Evolutionary conservation across 768 basidiomycete genomes (phyloP).

Genomic region (Russula virescens): DNA sequence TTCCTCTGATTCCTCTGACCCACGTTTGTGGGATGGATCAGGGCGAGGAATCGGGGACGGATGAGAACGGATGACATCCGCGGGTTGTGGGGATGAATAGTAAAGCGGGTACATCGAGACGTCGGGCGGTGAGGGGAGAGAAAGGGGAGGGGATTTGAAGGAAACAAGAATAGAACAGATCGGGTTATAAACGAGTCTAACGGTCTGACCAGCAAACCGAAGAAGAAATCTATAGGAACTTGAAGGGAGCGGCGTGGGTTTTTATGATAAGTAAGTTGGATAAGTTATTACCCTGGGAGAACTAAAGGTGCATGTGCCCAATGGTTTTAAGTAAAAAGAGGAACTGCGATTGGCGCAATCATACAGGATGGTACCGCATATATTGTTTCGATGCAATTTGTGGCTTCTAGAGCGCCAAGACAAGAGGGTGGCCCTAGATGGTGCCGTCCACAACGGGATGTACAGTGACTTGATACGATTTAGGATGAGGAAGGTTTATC

Average conservation of each 20-base stretch:
- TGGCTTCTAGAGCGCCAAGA: background rate
- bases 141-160: background rate
- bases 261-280: background rate
- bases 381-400: background rate
- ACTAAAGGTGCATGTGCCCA: background rate
- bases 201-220: constrained; percentile 5
- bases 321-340: background rate
- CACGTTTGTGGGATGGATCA: background rate
- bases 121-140: background rate
- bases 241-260: background rate
- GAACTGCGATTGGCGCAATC: background rate
- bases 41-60: too few species aligned
- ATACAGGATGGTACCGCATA: too few species aligned
- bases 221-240: background rate
- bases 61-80: too few species aligned
- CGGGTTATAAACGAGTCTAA: constrained; percentile 1
- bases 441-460: background rate
- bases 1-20: background rate
- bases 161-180: background rate
- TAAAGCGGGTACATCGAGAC: background rate
- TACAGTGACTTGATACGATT: background rate
- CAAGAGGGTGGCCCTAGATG: background rate
- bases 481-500: background rate
- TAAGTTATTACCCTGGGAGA: background rate
- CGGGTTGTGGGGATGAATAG: background rate